Conservation (phyloP, 768 basidiomycete genomes). For the Lentinula lateritia region DNA sequence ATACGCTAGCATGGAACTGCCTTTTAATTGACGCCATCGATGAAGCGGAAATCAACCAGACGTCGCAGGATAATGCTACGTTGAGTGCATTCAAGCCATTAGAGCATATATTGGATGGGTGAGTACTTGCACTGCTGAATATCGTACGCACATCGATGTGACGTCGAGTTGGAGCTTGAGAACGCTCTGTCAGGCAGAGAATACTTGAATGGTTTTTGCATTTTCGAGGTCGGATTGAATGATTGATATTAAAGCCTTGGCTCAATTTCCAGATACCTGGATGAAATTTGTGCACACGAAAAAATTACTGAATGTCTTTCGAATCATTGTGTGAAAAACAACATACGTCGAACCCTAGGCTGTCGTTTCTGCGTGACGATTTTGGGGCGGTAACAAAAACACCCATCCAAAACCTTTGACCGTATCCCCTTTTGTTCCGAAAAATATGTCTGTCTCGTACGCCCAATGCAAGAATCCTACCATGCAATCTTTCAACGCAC, state of each 20-base stretch:
- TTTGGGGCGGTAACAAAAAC: constrained; percentile 26
- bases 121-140: too few species aligned
- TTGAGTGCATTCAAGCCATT: not conserved
- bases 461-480: constrained; percentile 58
- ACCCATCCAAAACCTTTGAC: constrained; percentile 61
- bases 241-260: too few species aligned
- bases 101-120: not conserved
- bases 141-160: not conserved
- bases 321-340: not conserved
- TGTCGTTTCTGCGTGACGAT: not conserved
- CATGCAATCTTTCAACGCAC: constrained; percentile 50
- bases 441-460: constrained; percentile 58
- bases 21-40: too few species aligned
- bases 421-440: constrained; percentile 52
- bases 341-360: not conserved
- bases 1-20: too few species aligned
- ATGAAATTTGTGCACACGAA: too few species aligned
- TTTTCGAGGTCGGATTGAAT: too few species aligned
- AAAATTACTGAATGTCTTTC: too few species aligned
- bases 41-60: not conserved
- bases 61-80: not conserved
- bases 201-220: too few species aligned
- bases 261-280: too few species aligned
- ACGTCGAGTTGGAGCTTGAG: not conserved
- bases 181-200: not conserved